phyloP scores from a whole-genome alignment of 2,329 filamentous ascomycete species.

The Penicillium sp. region DNA sequence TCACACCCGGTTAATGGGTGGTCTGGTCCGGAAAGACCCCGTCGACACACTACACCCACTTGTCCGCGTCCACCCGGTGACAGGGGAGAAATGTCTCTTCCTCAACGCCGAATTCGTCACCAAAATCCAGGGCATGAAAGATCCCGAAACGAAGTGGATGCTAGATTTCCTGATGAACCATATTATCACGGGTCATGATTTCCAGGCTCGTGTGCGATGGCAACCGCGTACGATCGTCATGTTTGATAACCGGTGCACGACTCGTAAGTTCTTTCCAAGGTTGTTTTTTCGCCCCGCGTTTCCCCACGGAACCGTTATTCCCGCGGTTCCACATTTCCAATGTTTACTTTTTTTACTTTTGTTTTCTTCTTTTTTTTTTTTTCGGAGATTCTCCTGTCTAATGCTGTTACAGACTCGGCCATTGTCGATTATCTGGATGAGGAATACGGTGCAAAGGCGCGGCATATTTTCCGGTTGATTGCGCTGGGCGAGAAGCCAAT shows the following conservation, averaged over 20 bases:
- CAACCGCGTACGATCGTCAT: conserved; percentile 48
- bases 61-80: conserved; percentile 46
- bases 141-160: conserved; percentile 43
- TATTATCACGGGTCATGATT: conserved; percentile 44
- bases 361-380: not conserved
- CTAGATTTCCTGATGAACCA: conserved; percentile 47
- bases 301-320: too few species aligned
- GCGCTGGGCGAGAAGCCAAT: conserved; percentile 48
- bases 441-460: conserved; percentile 43
- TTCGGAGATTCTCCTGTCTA: conserved; percentile 5
- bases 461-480: conserved; percentile 48
- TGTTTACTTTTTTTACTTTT: not conserved
- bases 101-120: conserved; percentile 48
- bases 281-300: too few species aligned
- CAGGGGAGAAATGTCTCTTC: conserved; percentile 46
- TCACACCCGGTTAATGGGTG: conserved; percentile 39
- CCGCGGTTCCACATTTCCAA: too few species aligned
- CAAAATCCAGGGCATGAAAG: conserved; percentile 45
- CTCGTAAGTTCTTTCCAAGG: conserved; percentile 44
- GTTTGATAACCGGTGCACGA: conserved; percentile 46
- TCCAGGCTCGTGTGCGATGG: conserved; percentile 46
- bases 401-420: conserved; percentile 40
- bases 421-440: conserved; percentile 47
- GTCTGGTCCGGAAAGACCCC: conserved; percentile 42
- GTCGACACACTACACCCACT: conserved; percentile 44